phyloP scores from a whole-genome alignment of 1,284 basidiomycete species.

The Ustilago cynodontis region DNA sequence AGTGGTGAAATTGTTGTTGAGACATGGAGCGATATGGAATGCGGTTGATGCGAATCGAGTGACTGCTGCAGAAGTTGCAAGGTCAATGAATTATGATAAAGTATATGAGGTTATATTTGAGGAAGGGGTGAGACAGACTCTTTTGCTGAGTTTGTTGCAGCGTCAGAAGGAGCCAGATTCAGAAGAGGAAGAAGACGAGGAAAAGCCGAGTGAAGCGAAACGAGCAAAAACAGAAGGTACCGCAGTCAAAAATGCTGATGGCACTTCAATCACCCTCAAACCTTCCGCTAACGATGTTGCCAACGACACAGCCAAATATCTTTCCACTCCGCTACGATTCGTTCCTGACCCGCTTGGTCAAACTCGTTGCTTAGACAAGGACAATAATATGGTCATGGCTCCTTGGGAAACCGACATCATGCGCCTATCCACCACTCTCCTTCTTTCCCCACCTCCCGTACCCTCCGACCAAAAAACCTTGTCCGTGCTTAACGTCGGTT shows the following conservation, averaged over 20 bases:
- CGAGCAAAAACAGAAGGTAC: conserved; percentile 8
- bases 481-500: conserved; percentile 89
- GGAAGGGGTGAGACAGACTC: conserved; percentile 70
- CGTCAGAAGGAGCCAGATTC: conserved; percentile 14
- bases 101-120: conserved; percentile 61
- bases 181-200: conserved; percentile 21
- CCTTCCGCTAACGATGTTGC: conserved; percentile 49
- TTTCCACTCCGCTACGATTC: conserved; percentile 80
- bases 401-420: conserved; percentile 72
- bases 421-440: conserved; percentile 51
- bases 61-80: conserved; percentile 66
- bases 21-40: conserved; percentile 92
- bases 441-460: conserved; percentile 47
- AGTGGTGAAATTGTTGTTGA: conserved; percentile 78
- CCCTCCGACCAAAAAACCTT: conserved; percentile 72
- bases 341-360: conserved; percentile 77
- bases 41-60: conserved; percentile 71
- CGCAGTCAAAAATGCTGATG: conserved; percentile 65
- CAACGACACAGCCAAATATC: conserved; percentile 79
- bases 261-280: conserved; percentile 72
- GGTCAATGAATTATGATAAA: conserved; percentile 57
- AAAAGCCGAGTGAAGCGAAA: conserved; percentile 19
- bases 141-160: conserved; percentile 52
- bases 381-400: conserved; percentile 78
- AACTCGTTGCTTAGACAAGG: conserved; percentile 79